Percentiles rank a stretch among this genome's conserved stretches.
Conservation (phyloP, 2,329 filamentous ascomycete species). For the Pestalotiopsis sp. region DNA sequence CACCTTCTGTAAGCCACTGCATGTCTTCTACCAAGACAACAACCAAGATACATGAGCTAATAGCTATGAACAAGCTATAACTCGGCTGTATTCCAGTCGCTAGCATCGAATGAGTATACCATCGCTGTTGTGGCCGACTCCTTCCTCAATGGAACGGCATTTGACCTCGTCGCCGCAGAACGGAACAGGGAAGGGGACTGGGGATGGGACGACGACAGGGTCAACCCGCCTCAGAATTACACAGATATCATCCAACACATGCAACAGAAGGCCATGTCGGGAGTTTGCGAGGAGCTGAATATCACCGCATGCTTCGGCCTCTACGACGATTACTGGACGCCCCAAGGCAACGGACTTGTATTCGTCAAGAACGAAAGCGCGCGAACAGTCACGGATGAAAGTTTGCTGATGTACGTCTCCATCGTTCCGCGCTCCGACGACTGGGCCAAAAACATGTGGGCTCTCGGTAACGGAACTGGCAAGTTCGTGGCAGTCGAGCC, state of each 20-base stretch:
- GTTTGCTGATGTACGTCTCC: conserved; percentile 20
- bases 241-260: conserved; percentile 14
- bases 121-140: conserved; percentile 19
- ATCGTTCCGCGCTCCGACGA: conserved; percentile 19
- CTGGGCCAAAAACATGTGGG: conserved; percentile 30
- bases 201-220: conserved; percentile 15
- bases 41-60: not conserved
- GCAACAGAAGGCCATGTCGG: conserved; percentile 15
- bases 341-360: conserved; percentile 20
- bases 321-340: conserved; percentile 21
- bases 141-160: conserved; percentile 12
- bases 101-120: conserved; percentile 21
- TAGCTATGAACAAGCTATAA: conserved; percentile 11
- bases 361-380: conserved; percentile 18
- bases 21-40: not conserved
- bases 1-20: conserved; percentile 17
- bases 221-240: conserved; percentile 15
- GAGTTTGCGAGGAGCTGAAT: conserved; percentile 14
- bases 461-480: conserved; percentile 21
- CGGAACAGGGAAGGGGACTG: conserved; percentile 16
- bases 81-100: conserved; percentile 19
- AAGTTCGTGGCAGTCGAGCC: conserved; percentile 4
- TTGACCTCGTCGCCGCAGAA: conserved; percentile 15
- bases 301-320: conserved; percentile 17
- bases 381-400: conserved; percentile 8